Evolutionary conservation across 2,329 filamentous ascomycete genomes (phyloP).

Genomic region (Fusarium anthophilum): DNA sequence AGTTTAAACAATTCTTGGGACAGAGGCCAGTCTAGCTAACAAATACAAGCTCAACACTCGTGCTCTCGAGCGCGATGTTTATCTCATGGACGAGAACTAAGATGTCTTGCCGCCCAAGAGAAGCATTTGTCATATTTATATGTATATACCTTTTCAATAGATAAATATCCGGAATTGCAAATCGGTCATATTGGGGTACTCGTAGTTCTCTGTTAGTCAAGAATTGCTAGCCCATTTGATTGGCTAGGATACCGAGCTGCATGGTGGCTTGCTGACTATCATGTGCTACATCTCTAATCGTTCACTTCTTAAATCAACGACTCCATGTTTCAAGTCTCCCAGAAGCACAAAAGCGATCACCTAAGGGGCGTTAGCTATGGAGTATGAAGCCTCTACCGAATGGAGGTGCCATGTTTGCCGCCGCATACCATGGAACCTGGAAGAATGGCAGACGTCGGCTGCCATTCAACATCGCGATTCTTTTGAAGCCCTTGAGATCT

Average conservation of each 20-base stretch:
- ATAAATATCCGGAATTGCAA: not conserved
- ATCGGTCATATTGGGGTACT: not conserved
- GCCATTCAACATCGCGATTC: not conserved
- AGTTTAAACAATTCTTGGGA: not conserved
- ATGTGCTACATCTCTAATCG: not conserved
- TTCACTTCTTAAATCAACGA: not conserved
- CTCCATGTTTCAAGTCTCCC: not conserved
- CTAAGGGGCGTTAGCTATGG: not conserved
- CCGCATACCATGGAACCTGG: not conserved
- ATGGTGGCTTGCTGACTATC: not conserved
- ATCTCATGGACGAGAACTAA: slow-evolving; percentile 34
- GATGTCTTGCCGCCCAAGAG: accelerated
- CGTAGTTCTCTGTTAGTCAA: not conserved
- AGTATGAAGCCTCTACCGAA: not conserved
- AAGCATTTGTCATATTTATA: no score
- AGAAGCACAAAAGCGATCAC: not conserved
- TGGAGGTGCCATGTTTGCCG: not conserved
- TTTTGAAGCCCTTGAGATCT: not conserved
- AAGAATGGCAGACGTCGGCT: not conserved
- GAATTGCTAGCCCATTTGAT: not conserved
- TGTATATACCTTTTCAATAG: not conserved
- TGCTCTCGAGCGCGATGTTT: slow-evolving; percentile 40
- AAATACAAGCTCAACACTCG: slow-evolving; percentile 37
- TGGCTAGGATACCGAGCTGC: not conserved
- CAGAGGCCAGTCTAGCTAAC: not conserved